Percentiles rank a stretch among this genome's conserved stretches.
phyloP scores from a whole-genome alignment of 805 yeast species.

The Nadsonia fulvescens region DNA sequence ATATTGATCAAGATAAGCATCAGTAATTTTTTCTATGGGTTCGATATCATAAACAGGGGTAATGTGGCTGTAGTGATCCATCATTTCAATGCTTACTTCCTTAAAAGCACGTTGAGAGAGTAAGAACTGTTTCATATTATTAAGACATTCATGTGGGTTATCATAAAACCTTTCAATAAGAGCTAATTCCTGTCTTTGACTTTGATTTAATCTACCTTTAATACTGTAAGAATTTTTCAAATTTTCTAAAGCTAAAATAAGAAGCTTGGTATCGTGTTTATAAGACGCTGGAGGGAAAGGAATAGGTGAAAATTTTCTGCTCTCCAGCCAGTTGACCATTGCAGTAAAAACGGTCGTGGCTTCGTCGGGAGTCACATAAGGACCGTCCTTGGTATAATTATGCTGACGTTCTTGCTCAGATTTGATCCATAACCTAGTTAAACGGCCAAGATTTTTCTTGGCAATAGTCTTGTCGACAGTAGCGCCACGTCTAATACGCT shows the following conservation, averaged over 20 bases:
- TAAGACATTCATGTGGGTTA: conserved; percentile 84
- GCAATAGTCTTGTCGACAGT: conserved; percentile 90
- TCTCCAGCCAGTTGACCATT: conserved; percentile 83
- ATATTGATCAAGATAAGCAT: conserved; percentile 89
- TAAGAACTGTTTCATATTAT: conserved; percentile 63
- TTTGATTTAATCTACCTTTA: conserved; percentile 60
- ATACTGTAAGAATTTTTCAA: conserved; percentile 66
- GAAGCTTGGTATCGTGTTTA: conserved; percentile 80
- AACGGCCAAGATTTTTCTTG: conserved; percentile 78
- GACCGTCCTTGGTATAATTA: conserved; percentile 67
- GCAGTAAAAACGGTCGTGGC: conserved; percentile 77
- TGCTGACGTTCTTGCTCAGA: conserved; percentile 82
- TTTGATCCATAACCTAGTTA: conserved; percentile 83
- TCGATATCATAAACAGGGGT: conserved; percentile 78
- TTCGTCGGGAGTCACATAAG: conserved; percentile 67
- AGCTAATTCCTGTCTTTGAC: conserved; percentile 84
- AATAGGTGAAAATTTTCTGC: conserved; percentile 65
- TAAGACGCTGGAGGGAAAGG: conserved; percentile 88
- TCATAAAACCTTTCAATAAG: conserved; percentile 92
- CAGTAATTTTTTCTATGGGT: conserved; percentile 88
- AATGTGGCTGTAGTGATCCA: conserved; percentile 73
- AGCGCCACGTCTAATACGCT: conserved; percentile 72
- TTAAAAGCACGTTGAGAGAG: conserved; percentile 84
- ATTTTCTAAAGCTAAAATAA: conserved; percentile 77
- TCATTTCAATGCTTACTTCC: conserved; percentile 73